Percentiles rank a stretch among this genome's conserved stretches.
Conservation (phyloP, 208 protist genomes). For the Herpetomonas tarakana region DNA sequence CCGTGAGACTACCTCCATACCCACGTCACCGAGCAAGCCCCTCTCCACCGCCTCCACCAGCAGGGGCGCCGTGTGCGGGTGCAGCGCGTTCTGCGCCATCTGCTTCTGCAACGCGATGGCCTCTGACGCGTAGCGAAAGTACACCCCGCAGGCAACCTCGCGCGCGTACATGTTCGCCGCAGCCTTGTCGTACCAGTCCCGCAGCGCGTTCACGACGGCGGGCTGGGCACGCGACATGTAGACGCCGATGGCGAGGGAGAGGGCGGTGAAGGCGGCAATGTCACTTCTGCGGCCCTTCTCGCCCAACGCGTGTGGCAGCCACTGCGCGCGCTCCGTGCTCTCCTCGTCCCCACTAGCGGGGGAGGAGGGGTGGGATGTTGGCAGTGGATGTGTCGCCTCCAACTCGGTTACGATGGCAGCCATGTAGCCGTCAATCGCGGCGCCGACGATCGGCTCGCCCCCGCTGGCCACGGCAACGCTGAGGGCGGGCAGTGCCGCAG, state of each 20-base stretch:
- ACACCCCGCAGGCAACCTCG: slow-evolving; percentile 18
- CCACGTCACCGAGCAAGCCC: slow-evolving; percentile 31
- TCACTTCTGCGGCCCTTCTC: slow-evolving; percentile 12
- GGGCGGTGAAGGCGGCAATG: slow-evolving; percentile 40
- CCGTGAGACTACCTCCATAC: slow-evolving; percentile 31
- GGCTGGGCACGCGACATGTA: slow-evolving; percentile 55
- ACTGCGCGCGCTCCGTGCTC: too few relatives aligned
- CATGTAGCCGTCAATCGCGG: neutral
- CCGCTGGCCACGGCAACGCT: neutral
- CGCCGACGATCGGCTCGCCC: neutral
- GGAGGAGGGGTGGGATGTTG: too few relatives aligned
- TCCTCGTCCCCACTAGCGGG: too few relatives aligned
- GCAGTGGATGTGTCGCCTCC: neutral
- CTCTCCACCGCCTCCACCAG: slow-evolving; percentile 44
- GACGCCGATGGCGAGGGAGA: slow-evolving; percentile 38
- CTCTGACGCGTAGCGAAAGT: slow-evolving; percentile 34
- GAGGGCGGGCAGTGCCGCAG: neutral
- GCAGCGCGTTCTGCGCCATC: slow-evolving; percentile 38
- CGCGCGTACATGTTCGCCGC: slow-evolving; percentile 27
- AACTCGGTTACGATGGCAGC: neutral
- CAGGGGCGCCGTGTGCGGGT: slow-evolving; percentile 26
- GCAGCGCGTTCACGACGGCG: slow-evolving; percentile 24
- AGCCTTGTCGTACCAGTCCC: slow-evolving; percentile 25
- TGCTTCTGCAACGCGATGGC: slow-evolving; percentile 28
- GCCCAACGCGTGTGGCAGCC: slow-evolving; percentile 11